phyloP scores from a whole-genome alignment of 176 grass and related monocot species.

The Leersia perrieri region DNA sequence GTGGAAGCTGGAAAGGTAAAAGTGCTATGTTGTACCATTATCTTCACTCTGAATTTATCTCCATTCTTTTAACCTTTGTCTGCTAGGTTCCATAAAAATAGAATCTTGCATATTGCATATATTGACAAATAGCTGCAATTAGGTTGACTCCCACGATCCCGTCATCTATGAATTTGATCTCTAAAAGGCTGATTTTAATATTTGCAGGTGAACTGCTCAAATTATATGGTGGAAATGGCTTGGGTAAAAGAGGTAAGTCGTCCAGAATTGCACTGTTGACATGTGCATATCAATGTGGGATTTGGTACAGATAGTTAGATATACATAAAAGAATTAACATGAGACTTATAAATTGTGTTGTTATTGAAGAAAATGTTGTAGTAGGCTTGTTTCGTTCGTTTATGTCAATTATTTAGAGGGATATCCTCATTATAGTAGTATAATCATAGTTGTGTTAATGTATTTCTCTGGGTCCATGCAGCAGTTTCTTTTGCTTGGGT shows the following conservation, averaged over 20 bases:
- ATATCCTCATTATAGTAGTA: neutral
- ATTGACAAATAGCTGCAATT: neutral
- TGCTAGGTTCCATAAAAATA: neutral
- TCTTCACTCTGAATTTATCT: constrained; percentile 9
- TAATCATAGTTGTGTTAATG: neutral
- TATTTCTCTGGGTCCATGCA: neutral
- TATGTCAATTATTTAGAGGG: neutral
- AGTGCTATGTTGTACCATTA: constrained; percentile 8
- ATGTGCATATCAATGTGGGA: neutral
- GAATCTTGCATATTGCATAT: neutral
- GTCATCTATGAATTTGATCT: constrained; percentile 25
- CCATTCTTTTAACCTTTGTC: neutral
- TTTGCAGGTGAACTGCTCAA: constrained; percentile 65
- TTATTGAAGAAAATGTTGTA: constrained; percentile 32
- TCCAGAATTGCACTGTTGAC: neutral
- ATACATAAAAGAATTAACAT: constrained; percentile 1
- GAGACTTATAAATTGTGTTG: neutral
- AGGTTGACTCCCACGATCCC: neutral
- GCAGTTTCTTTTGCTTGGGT: neutral
- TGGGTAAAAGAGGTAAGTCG: constrained; percentile 89
- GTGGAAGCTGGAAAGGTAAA: constrained; percentile 74
- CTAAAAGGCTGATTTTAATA: constrained; percentile 26
- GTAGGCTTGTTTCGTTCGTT: neutral
- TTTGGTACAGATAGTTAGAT: neutral
- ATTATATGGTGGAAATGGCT: constrained; percentile 95